Percentiles rank a stretch among this genome's conserved stretches.
Evolutionary conservation across 2,329 filamentous ascomycete species (phyloP).

Genomic region (Ascochyta viciae-villosae): DNA sequence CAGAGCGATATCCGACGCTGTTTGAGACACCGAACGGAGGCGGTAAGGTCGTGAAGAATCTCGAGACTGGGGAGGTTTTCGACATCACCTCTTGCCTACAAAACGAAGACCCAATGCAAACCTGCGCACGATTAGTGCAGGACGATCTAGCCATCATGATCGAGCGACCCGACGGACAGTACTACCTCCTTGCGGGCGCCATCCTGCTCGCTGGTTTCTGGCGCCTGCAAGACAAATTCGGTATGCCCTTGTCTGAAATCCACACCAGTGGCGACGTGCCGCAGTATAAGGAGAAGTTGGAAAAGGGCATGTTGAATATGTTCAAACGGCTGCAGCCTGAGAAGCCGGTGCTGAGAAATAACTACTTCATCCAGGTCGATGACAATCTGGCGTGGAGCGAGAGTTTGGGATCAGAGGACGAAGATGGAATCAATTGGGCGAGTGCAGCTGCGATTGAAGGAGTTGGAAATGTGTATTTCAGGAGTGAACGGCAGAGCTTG

Average conservation of each 20-base stretch:
- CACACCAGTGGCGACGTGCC: conserved; percentile 81
- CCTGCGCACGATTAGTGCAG: conserved; percentile 74
- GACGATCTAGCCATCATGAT: conserved; percentile 88
- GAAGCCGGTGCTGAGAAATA: conserved; percentile 72
- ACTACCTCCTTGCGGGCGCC: conserved; percentile 79
- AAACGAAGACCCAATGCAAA: conserved; percentile 78
- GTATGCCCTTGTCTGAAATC: conserved; percentile 80
- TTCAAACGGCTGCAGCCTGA: conserved; percentile 75
- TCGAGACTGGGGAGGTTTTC: conserved; percentile 74
- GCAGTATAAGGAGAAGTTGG: conserved; percentile 72
- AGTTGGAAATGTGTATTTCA: conserved; percentile 76
- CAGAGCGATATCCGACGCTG: conserved; percentile 75
- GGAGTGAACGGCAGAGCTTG: conserved; percentile 76
- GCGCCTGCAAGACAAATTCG: conserved; percentile 80
- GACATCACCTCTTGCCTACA: conserved; percentile 63
- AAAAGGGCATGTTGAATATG: conserved; percentile 82
- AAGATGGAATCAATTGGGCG: conserved; percentile 55
- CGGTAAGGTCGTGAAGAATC: conserved; percentile 70
- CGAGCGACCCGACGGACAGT: conserved; percentile 76
- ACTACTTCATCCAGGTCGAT: conserved; percentile 90
- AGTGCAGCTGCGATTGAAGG: conserved; percentile 73
- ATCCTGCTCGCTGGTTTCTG: conserved; percentile 84
- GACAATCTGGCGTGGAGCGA: conserved; percentile 76
- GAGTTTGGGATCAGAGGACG: conserved; percentile 78
- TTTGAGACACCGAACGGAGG: conserved; percentile 63